Base-by-base conservation (phyloP, 306 rosid species). In the Malus sylvestris region DNA sequence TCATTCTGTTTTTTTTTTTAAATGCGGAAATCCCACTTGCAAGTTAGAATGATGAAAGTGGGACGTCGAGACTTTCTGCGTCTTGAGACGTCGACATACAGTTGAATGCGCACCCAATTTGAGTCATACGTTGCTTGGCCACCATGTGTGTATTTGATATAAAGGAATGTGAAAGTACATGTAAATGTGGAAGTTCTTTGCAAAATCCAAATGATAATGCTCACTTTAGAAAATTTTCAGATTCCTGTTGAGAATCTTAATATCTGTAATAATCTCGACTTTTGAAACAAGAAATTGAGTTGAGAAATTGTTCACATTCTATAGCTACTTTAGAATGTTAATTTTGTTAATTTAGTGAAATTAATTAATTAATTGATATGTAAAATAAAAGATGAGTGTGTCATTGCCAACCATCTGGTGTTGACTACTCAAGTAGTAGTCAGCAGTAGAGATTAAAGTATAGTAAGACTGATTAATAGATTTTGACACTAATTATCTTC, bases 341-440 rank as follows among this genome's bases (percentile, higher is more conserved):
- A 59, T 35, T 8, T 20, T n/a, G 27, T 55, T 57, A n/a, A 13
- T 49, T 14, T 38, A 38, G 8, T 38, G 10, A 38, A 12, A 14
- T 49, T 49, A 49, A n/a, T 57, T n/a, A 12, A n/a, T 55, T 3
- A 20, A 13, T 71, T n/a, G 45, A 71, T 71, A 46, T 20, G 25
- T 71, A 55, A 33, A 71, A 65, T 55, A 25, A 33, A 33, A 25
- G 63, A 71, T 3, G 11, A 6, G 52, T n/a, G 23, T 72, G 67
- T 23, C 29, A 57, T 72, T 72, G 57, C 55, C 18, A 57, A 22
- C 62, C 67, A 40, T 58, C 22, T 73, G 57, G 42, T 73, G 68
- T 73, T 73, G 76, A 73, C 76, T 38, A 59, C 68, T 38, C 40
- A 16, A 32, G 46, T 71, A n/a, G 62, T 58, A 22, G 27, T 58